A percentile compares a stretch with the other conserved stretches of the same genome.
Conservation (phyloP, 768 basidiomycete genomes). For the Lyophyllum decastes region DNA sequence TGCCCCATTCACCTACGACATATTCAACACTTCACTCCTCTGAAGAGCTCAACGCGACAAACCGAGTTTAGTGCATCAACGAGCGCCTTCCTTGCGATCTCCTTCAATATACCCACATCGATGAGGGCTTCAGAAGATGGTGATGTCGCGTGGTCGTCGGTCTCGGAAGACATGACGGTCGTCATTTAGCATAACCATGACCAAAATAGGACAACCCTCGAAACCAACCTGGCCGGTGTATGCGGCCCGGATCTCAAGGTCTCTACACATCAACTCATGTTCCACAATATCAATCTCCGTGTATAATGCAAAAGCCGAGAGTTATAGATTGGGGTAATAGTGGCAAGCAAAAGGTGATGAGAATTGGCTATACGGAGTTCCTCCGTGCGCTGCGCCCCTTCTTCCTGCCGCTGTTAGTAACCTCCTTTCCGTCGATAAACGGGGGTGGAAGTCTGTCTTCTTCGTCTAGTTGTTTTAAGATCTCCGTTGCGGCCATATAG, state of each 20-base stretch:
- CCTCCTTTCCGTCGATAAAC: constrained; percentile 60
- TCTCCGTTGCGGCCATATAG: constrained; percentile 68
- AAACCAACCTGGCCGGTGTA: background rate
- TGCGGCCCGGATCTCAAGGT: no score
- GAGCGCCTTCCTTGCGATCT: constrained; percentile 77
- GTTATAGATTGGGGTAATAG: background rate
- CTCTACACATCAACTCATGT: background rate
- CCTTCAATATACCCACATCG: constrained; percentile 70
- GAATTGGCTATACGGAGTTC: constrained; percentile 56
- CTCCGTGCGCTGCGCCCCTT: constrained; percentile 78
- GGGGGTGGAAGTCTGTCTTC: constrained; percentile 84
- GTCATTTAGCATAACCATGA: background rate
- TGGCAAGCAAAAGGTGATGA: background rate
- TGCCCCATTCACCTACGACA: constrained; percentile 77
- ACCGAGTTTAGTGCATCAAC: constrained; percentile 87
- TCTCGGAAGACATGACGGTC: constrained; percentile 15
- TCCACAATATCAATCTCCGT: constrained; percentile 1
- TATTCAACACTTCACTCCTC: background rate
- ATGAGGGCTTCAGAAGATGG: constrained; percentile 39
- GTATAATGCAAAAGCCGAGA: background rate
- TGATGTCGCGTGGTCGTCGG: constrained; percentile 9
- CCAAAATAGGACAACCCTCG: background rate
- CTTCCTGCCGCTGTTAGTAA: constrained; percentile 47
- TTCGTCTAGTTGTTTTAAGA: constrained; percentile 76
- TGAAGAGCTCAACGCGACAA: constrained; percentile 18